Evolutionary conservation across 2,329 filamentous ascomycete genomes (phyloP).

Genomic region (Exophiala mesophila): DNA sequence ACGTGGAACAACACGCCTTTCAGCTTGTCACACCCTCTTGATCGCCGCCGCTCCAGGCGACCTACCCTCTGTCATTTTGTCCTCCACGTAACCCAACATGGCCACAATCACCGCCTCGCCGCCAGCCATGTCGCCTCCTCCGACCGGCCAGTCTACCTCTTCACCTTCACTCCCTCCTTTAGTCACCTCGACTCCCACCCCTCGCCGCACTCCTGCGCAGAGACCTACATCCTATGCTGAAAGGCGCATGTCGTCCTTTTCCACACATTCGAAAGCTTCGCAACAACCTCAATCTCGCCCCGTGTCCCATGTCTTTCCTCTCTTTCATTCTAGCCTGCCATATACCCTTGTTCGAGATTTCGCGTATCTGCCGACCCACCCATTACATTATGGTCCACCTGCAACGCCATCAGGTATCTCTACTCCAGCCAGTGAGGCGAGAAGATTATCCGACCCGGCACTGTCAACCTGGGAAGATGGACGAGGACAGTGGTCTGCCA

Average conservation of each 20-base stretch:
- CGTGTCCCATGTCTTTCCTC: conserved; percentile 72
- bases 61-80: conserved; percentile 6
- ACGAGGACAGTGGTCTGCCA: conserved; percentile 52
- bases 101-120: conserved; percentile 36
- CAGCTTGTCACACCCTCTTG: too few relatives aligned
- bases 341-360: conserved; percentile 96
- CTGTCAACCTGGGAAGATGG: conserved; percentile 68
- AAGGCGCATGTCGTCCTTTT: conserved; percentile 80
- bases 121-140: conserved; percentile 27
- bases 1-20: too few relatives aligned
- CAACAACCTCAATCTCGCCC: conserved; percentile 63
- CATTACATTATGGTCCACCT: conserved; percentile 89
- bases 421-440: conserved; percentile 76
- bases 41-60: conserved; percentile 7
- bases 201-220: conserved; percentile 54
- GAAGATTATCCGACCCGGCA: conserved; percentile 77
- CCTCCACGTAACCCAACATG: conserved; percentile 23
- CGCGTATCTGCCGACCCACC: conserved; percentile 77
- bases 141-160: conserved; percentile 29
- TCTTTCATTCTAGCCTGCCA: conserved; percentile 76
- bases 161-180: conserved; percentile 45
- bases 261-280: conserved; percentile 57
- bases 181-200: conserved; percentile 45
- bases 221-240: conserved; percentile 73
- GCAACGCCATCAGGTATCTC: conserved; percentile 72